Base-by-base conservation (phyloP, 2,329 filamentous ascomycete species). In the Salinomyces thailandicus region DNA sequence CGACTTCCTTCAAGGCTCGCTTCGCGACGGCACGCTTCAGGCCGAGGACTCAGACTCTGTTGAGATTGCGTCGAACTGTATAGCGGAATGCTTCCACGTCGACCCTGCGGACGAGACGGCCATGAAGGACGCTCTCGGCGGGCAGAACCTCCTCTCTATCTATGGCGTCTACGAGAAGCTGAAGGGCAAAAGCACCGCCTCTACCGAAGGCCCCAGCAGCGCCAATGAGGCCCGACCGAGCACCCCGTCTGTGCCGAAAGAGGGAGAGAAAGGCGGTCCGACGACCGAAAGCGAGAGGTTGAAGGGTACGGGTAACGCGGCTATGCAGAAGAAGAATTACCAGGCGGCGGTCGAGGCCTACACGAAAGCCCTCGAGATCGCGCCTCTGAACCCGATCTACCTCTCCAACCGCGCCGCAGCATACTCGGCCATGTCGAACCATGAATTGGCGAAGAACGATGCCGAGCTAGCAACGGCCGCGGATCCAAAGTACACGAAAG, bases 101-200 rank as follows among this genome's bases (percentile, higher is more conserved):
- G 86, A 96, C 64, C 75, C 85, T n/a, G 66, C 72, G 45, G 79
- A 93, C 63, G 70, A 77, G 54, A 68, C 73, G 37, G 79, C 85
- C 52, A 69, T 89, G 51, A 68, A 76, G 48, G 75, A 83, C 49
- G 85, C 87, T 49, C 70, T 93, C 48, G 87, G 86, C 55, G 75
- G 79, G 47, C 86, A 96, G 68, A 87, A 80, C 59, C 79, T 98
- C 43, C 72, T 86, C 43, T 79, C 81, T 62, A 93, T 98, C 66
- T 98, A 93, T 72, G 78, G 78, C 57, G 86, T 95, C 47, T 96
- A 95, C 66, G 91, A 98, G 68, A 94, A 93, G 66, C 75, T 95
- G 47, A 87, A 87, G 67, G 73, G 75, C 41, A 79, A 75, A 59
- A 68, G 63, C 36, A 63, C 62, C 4, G 60, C 45, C 49, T 62